phyloP scores from a whole-genome alignment of 2,329 filamentous ascomycete species.

The Curvularia sp. region DNA sequence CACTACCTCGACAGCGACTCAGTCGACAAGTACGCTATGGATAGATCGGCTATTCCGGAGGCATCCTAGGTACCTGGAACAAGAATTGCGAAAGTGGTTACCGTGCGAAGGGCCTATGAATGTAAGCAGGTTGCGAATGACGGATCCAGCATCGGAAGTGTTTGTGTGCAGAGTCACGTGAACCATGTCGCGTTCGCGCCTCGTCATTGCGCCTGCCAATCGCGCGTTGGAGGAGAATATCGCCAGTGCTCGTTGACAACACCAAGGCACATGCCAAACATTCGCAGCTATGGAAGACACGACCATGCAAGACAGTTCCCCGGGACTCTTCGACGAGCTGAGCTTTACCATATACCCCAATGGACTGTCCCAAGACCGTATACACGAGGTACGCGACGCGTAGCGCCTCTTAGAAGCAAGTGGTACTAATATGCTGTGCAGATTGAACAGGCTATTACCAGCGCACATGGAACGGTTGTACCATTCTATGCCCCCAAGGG shows the following conservation, averaged over 20 bases:
- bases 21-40: neutral
- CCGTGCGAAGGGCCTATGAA: neutral
- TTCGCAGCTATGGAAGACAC: slow-evolving; percentile 42
- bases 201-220: slow-evolving; percentile 10
- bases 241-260: slow-evolving; percentile 3
- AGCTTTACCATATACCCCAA: slow-evolving; percentile 55
- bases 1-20: neutral
- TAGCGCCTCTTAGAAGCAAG: slow-evolving; percentile 1
- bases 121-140: neutral
- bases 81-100: neutral
- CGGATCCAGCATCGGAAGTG: slow-evolving; percentile 5
- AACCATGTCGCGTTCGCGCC: slow-evolving; percentile 19
- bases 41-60: neutral
- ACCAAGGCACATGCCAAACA: slow-evolving; percentile 9
- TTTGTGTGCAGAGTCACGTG: slow-evolving; percentile 27
- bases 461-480: slow-evolving; percentile 58
- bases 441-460: slow-evolving; percentile 56
- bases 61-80: neutral
- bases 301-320: slow-evolving; percentile 39
- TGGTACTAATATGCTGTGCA: slow-evolving; percentile 41
- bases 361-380: slow-evolving; percentile 40
- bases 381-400: slow-evolving; percentile 41
- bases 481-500: slow-evolving; percentile 50
- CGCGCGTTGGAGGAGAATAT: slow-evolving; percentile 15
- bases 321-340: slow-evolving; percentile 50